Evolutionary conservation across 2,329 filamentous ascomycete genomes (phyloP).

Genomic region (Penicillium brevicompactum): DNA sequence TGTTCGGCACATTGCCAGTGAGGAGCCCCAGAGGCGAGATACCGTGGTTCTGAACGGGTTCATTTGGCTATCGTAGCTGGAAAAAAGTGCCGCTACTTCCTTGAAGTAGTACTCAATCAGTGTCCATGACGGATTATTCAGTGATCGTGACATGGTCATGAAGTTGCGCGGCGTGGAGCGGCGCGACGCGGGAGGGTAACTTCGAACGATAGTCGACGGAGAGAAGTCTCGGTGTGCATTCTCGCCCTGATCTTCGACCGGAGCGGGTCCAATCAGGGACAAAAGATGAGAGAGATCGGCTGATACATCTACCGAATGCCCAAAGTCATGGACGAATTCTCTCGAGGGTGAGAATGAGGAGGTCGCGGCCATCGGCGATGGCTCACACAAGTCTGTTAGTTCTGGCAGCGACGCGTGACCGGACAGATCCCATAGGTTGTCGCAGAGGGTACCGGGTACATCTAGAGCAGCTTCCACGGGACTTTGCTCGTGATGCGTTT

Average conservation of each 20-base stretch:
- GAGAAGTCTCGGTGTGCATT: conserved; percentile 31
- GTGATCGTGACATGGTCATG: conserved; percentile 40
- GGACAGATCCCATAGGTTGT: conserved; percentile 35
- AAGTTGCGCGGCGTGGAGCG: conserved; percentile 26
- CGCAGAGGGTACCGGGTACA: conserved; percentile 25
- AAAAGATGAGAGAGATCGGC: conserved; percentile 29
- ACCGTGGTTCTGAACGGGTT: conserved; percentile 65
- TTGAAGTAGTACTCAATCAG: conserved; percentile 67
- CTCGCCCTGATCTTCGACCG: conserved; percentile 15
- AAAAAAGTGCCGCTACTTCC: conserved; percentile 63
- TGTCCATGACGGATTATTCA: conserved; percentile 56
- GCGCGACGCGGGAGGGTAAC: conserved; percentile 31
- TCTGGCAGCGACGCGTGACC: conserved; percentile 34
- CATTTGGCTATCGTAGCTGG: conserved; percentile 64
- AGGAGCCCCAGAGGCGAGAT: conserved; percentile 59
- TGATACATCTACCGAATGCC: conserved; percentile 18
- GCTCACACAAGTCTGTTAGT: conserved; percentile 33
- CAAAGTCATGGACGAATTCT: conserved; percentile 22
- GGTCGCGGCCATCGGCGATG: conserved; percentile 22
- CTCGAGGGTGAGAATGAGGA: conserved; percentile 17
- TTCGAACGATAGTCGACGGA: conserved; percentile 36
- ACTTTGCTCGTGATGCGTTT: conserved; percentile 3
- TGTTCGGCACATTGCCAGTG: conserved; percentile 60
- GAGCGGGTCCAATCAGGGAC: conserved; percentile 24
- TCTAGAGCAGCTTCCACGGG: conserved; percentile 16